These are phyloP conservation scores for Aspergillus ruber DNA, from an alignment of 2,329 filamentous ascomycete genomes.

Conservation along the genomic window DNA sequence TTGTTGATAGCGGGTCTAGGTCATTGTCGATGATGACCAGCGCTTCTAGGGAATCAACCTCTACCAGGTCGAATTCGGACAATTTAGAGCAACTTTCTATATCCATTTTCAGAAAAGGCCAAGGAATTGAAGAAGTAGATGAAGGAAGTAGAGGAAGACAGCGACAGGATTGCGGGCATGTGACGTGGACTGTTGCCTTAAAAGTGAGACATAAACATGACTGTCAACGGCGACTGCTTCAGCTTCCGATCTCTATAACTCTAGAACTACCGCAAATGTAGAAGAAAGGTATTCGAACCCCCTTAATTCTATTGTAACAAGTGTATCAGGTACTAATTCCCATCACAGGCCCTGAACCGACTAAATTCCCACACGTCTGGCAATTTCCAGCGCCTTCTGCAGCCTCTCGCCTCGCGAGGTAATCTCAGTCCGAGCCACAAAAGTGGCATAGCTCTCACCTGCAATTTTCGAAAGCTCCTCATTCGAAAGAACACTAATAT, in stretches of 20 bases:
- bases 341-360: no score
- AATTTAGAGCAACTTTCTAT: neutral
- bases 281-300: neutral
- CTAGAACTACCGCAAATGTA: neutral
- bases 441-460: conserved; percentile 46
- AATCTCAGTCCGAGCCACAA: conserved; percentile 40
- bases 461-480: conserved; percentile 52
- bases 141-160: neutral
- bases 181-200: neutral
- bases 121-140: neutral
- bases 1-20: conserved; percentile 47
- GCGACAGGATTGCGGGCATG: neutral
- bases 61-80: conserved; percentile 21
- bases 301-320: neutral
- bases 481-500: conserved; percentile 44
- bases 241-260: neutral
- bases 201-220: neutral
- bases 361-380: neutral
- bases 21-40: conserved; percentile 51
- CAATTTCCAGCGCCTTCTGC: conserved; percentile 27
- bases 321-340: neutral
- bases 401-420: conserved; percentile 40
- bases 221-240: neutral
- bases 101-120: neutral
- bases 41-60: conserved; percentile 45